Evolutionary conservation across 495 filamentous ascomycete genomes (phyloP), one percentile per base, ranked within the genome.

Genomic region (Penicillium antarcticum): DNA sequence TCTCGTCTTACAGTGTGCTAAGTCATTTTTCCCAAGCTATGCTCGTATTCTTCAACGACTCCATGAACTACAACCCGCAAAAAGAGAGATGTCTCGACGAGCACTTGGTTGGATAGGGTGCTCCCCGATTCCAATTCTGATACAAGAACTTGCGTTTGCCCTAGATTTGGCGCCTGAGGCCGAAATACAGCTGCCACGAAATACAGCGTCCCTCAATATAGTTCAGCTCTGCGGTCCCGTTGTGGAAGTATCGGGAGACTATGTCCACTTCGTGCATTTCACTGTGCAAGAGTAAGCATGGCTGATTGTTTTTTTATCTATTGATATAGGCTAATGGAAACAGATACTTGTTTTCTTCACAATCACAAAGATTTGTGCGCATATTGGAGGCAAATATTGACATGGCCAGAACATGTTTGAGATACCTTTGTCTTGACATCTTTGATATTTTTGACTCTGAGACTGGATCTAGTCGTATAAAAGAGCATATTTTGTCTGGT

Each of bases 261-360:
- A 39, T 10, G 48, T 51, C 5, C 48, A 51, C 18, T 51, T 51
- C 23, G 48, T 51, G 34, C 50, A 53, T 26, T 53, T 47, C 9
- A 47, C 50, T 6, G 50, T 53, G 31, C 49, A 53, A 48, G 50
- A 53, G 17, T 53, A 48, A 18, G 38, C 3, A n/a, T n/a, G n/a
- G n/a, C n/a, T n/a, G n/a, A n/a, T n/a, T n/a, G n/a, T n/a, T n/a
- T n/a, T n/a, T n/a, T n/a, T n/a, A n/a, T n/a, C n/a, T n/a, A n/a
- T n/a, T n/a, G n/a, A n/a, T n/a, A n/a, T n/a, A n/a, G n/a, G n/a
- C n/a, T n/a, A n/a, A n/a, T n/a, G n/a, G n/a, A n/a, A n/a, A n/a
- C n/a, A n/a, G n/a, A n/a, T n/a, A n/a, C n/a, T n/a, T n/a, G n/a
- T n/a, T n/a, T n/a, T n/a, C n/a, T n/a, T n/a, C n/a, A n/a, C n/a